Base-by-base conservation (phyloP, 768 basidiomycete genomes). In the Rhodotorula paludigena region DNA sequence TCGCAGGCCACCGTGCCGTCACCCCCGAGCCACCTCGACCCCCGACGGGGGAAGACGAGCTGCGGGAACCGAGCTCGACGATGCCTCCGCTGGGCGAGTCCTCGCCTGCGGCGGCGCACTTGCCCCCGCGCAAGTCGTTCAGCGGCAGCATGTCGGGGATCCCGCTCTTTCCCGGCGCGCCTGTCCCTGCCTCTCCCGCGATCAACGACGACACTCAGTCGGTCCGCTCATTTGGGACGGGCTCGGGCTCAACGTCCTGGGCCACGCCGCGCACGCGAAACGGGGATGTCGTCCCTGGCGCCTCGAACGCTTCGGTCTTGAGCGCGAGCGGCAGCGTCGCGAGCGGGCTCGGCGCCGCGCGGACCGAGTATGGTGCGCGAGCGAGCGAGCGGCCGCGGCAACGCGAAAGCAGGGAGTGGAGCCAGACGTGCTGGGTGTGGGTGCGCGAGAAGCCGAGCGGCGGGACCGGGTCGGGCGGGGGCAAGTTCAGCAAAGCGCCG, bases 381-480 rank as follows among this genome's bases (percentile, higher is more conserved):
- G n/a, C n/a, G 9, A 16, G 42, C 20, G n/a, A 30, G 14, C 30
- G 61, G 8, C 21, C 64, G 20, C 10, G 71, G 60, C 66, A 68
- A 60, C 45, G 35, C 21, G 66, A 72, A 41, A 53, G 57, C n/a
- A 62, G 64, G 48, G 71, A 72, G 57, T 72, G 71, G 71, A 68
- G 63, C 41, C 71, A 72, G 64, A 33, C 66, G 18, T 72, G 71
- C 28, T 68, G 66, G 71, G 52, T 68, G 0, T 72, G 71, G 71
- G 41, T 58, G 48, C n/a, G 54, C 15, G 44, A 60, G 15, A 30
- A 15, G 35, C 8, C 6, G 18, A 35, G 52, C 18, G 33, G 23
- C 25, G 15, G 52, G 11, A 53, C 45, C 38, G 21, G 36, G 20
- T n/a, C 18, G 25, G 25, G 36, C 9, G 32, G 30, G 36, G 59